Base-by-base conservation (phyloP, 2,329 filamentous ascomycete species). In the Dichotomopilus funicola region DNA sequence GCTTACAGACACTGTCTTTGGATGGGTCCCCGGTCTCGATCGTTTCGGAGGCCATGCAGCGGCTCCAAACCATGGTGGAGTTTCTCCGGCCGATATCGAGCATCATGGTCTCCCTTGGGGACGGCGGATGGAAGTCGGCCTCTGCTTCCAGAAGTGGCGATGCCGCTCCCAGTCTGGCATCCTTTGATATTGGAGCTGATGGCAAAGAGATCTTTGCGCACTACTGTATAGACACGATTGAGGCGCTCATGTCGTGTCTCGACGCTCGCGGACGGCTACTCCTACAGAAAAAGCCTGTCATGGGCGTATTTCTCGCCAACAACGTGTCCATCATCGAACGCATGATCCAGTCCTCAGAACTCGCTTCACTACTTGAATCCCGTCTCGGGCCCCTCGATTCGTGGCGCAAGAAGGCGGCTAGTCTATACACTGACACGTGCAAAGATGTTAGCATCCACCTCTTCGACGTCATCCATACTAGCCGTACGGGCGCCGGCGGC, bases 261-360 rank as follows among this genome's bases (percentile, higher is more conserved):
- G 89, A 95, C 60, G 76, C 81, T 57, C 94, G 91, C 61, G 85
- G 86, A 4, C 83, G 86, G 35, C 67, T 79, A 7, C 70, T 94
- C 44, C 81, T 94, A 56, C 91, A 91, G 66, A 83, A 82, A 58
- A 94, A 91, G 70, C 84, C 86, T 31, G 76, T 89, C 4, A 81
- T 91, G 49, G 94, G 91, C 33, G 89, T 96, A 13, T 96, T 97
- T 69, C 75, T 97, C 51, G 89, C 90, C 48, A 99, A 99, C 72
- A 90, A 86, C 60, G 82, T 95, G 56, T 82, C 86, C 56, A 82
- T 96, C 49, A 80, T 96, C 51, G 89, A 95, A 64, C 87, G 91
- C 56, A 88, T 88, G 73, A 89, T 96, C 55, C 82, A 85, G 49
- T 83, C 85, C 49, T 95, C 89, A 0, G 91, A 95, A 46, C 80